Conservation (phyloP, 257 asterid species). For the Ajuga chamaepitys region DNA sequence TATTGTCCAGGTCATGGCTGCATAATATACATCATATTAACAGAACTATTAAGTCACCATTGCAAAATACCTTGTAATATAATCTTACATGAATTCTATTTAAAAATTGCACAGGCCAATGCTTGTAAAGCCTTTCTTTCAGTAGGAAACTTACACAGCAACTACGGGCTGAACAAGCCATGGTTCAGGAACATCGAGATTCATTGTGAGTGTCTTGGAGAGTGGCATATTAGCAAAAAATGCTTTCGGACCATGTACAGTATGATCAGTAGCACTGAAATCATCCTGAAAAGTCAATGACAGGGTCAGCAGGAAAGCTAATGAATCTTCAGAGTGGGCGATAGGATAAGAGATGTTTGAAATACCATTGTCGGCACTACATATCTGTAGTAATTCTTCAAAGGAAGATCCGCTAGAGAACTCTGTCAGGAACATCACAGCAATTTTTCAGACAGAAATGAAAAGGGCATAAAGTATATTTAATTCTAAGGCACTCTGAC, state of each 20-base stretch:
- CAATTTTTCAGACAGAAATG: constrained; percentile 6
- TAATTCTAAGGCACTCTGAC: neutral
- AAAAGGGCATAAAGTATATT: neutral
- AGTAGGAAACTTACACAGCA: constrained; percentile 64
- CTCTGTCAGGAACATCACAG: constrained; percentile 50
- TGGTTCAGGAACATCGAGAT: constrained; percentile 99
- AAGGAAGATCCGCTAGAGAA: constrained; percentile 92
- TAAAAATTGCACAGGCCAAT: neutral
- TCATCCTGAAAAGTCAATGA: constrained; percentile 64
- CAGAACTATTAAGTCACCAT: neutral
- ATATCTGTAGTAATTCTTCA: constrained; percentile 97
- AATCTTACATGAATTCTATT: neutral
- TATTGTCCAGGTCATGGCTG: constrained; percentile 97
- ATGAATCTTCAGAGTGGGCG: constrained; percentile 6
- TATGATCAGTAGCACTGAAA: constrained; percentile 67
- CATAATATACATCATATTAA: constrained; percentile 13
- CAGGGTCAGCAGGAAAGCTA: constrained; percentile 20
- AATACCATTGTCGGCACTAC: constrained; percentile 91
- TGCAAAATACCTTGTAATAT: neutral
- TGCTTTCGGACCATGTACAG: constrained; percentile 83
- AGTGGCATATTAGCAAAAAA: constrained; percentile 95
- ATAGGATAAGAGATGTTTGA: constrained; percentile 18
- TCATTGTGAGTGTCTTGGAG: constrained; percentile 96
- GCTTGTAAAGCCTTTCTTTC: neutral
- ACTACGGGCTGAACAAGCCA: constrained; percentile 95